Base-by-base conservation (phyloP, 2,329 filamentous ascomycete genomes). In the Alternaria consortialis region DNA sequence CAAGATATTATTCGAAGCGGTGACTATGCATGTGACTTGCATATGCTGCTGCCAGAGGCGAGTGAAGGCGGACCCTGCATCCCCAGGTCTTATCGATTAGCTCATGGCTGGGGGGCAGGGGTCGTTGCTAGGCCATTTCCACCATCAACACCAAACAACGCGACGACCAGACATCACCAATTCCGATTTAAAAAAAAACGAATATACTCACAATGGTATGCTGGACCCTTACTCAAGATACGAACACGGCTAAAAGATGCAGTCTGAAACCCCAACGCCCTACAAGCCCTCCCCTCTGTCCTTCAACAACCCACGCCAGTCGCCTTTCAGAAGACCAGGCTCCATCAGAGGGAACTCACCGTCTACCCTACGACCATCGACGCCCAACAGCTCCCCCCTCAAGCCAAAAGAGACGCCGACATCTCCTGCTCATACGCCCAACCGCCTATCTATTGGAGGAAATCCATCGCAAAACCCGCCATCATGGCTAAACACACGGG, bases 311-410 rank as follows among this genome's bases (percentile, higher is more conserved):
- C 74, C 77, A 15, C 79, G 81, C 64, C 75, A 79, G 47, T 83
- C 81, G 57, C 81, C 81, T 43, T 83, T 83, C 66, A 76, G 80
- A 59, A 76, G 81, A 29, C 77, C 80, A 15, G 79, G 79, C 60
- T 80, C 81, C 53, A 78, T 80, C 43, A 53, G 70, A 31, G 68
- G 76, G 29, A 65, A 65, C 48, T 81, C 80, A 20, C 79, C 79
- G 4, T 80, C 79, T 1, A 77, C 79, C 20, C 70, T 80, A 12
- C 72, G 77, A 15, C 77, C 75, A 29, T 71, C 73, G n/a, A 81
- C 80, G 12, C 78, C 80, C 5, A 77, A 69, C 48, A 74, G 70
- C 48, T 82, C 81, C 39, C 80, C 80, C 20, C 72, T 79, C 13
- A 81, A 82, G 60, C 75, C 75, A 1, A 73, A 54, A 50, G 63